A percentile compares a stretch with the other conserved stretches of the same genome.
Evolutionary conservation across 2,329 filamentous ascomycete genomes (phyloP).

Genomic region (Thielaviopsis musarum): DNA sequence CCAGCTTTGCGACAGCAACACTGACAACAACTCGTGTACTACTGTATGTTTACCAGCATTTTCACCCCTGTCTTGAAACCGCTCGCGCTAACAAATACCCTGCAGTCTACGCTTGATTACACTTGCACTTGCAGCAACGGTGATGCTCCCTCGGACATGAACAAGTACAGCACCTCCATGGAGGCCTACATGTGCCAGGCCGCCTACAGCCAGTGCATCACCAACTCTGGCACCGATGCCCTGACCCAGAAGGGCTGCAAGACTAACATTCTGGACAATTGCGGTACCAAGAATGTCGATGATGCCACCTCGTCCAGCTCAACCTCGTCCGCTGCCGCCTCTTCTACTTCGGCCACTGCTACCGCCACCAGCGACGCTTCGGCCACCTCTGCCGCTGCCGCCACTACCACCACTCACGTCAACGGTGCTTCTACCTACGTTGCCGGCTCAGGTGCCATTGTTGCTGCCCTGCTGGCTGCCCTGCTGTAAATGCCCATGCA

Average conservation of each 20-base stretch:
- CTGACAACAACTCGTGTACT: conserved; percentile 27
- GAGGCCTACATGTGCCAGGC: conserved; percentile 34
- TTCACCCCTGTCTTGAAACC: not conserved
- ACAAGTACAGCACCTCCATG: conserved; percentile 37
- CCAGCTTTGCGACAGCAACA: conserved; percentile 26
- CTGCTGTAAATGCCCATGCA: conserved; percentile 5
- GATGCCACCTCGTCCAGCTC: conserved; percentile 16
- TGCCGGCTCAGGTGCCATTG: conserved; percentile 21
- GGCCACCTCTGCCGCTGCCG: conserved; percentile 13
- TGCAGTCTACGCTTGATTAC: conserved; percentile 27
- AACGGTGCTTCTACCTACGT: conserved; percentile 10
- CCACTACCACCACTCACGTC: conserved; percentile 11
- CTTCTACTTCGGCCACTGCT: conserved; percentile 14
- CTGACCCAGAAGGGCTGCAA: conserved; percentile 31
- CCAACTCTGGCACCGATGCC: conserved; percentile 24
- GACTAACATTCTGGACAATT: conserved; percentile 28
- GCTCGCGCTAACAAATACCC: not conserved
- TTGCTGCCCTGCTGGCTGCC: conserved; percentile 21
- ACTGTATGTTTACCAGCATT: conserved; percentile 22
- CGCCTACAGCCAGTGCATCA: conserved; percentile 32
- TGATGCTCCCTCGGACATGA: conserved; percentile 30
- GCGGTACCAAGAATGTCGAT: conserved; percentile 24
- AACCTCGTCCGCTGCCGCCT: conserved; percentile 15
- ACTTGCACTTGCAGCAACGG: conserved; percentile 32
- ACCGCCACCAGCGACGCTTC: conserved; percentile 4